Percentiles rank a stretch among this genome's conserved stretches.
Conservation (phyloP, 306 rosid genomes). For the Gastrolobium bilobum region DNA sequence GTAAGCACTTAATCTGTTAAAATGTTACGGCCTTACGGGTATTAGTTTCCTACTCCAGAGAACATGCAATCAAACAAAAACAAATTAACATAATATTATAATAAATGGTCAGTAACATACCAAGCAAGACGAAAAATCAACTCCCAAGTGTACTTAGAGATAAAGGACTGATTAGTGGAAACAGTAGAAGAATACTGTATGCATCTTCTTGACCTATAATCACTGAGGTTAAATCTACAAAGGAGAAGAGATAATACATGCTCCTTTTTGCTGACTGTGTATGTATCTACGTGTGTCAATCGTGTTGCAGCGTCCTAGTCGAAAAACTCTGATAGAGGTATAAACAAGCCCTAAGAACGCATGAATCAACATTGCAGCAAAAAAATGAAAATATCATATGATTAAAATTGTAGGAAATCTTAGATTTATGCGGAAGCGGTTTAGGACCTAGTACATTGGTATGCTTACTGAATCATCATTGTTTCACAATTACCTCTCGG, state of each 20-base stretch:
- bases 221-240: slow-evolving; percentile 37
- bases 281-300: slow-evolving; percentile 40
- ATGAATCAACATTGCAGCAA: slow-evolving; percentile 55
- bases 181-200: slow-evolving; percentile 41
- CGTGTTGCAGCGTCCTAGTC: slow-evolving; percentile 49
- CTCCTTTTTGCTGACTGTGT: slow-evolving; percentile 44
- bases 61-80: not conserved
- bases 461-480: too few relatives aligned
- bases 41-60: not conserved
- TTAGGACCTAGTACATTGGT: too few relatives aligned
- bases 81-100: not conserved
- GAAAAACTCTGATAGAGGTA: slow-evolving; percentile 16
- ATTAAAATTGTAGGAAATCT: too few relatives aligned
- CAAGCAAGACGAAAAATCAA: too few relatives aligned
- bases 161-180: slow-evolving; percentile 35
- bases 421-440: too few relatives aligned
- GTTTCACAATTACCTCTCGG: too few relatives aligned
- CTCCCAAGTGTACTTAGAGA: slow-evolving; percentile 14
- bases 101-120: slow-evolving; percentile 50
- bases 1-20: too few relatives aligned
- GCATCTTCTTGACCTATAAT: slow-evolving; percentile 44
- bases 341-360: slow-evolving; percentile 38
- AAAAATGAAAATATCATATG: not conserved
- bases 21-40: too few relatives aligned
- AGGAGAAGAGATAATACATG: slow-evolving; percentile 36